Conservation (phyloP, 345 rosid species). For the Salix purpurea region DNA sequence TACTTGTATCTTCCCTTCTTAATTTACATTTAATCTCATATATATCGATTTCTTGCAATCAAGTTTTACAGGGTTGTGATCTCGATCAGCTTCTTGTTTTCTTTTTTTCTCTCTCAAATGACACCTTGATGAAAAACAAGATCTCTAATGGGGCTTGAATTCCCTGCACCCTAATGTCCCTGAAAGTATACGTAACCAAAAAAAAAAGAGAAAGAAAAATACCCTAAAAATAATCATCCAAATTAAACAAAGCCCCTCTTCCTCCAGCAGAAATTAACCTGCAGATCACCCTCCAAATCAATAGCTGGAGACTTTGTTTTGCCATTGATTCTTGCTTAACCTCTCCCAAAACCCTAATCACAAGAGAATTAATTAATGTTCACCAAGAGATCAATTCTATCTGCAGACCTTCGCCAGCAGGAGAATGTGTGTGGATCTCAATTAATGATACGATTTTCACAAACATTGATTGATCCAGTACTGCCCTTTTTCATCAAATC, state of each 20-base stretch:
- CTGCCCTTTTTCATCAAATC: conserved; percentile 21
- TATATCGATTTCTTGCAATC: neutral
- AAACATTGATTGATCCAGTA: neutral
- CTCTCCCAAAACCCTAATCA: neutral
- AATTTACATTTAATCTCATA: neutral
- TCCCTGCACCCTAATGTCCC: neutral
- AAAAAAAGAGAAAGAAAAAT: neutral
- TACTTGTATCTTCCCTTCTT: neutral
- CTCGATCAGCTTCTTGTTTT: neutral
- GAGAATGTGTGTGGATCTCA: neutral
- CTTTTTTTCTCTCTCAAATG: neutral
- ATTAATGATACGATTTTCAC: neutral
- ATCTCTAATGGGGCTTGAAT: neutral
- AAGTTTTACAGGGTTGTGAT: neutral
- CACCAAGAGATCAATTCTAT: neutral
- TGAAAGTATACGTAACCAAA: neutral
- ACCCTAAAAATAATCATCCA: neutral
- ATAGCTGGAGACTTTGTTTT: neutral
- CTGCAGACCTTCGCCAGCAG: neutral
- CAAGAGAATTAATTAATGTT: neutral
- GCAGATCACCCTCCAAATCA: neutral
- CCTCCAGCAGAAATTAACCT: neutral
- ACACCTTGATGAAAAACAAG: neutral
- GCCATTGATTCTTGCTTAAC: neutral
- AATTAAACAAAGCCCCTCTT: neutral